Evolutionary conservation across 495 filamentous ascomycete genomes (phyloP).

Genomic region (Pseudevernia furfuracea): DNA sequence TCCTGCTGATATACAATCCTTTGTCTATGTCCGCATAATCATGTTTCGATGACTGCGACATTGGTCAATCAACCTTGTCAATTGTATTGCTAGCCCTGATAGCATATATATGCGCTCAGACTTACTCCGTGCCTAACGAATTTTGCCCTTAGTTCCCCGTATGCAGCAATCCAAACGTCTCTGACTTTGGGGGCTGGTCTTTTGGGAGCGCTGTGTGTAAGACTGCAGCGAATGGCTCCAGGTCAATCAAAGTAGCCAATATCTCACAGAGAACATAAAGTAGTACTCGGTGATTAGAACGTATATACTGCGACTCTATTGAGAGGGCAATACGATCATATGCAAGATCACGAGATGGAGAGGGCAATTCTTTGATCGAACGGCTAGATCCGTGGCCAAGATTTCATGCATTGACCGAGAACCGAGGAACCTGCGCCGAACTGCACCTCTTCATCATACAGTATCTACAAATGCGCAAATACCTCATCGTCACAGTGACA

Average conservation of each 20-base stretch:
- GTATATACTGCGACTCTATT: neutral
- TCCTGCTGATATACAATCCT: neutral
- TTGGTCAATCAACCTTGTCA: neutral
- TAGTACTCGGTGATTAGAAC: neutral
- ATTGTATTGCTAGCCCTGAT: neutral
- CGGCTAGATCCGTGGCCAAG: too few species aligned
- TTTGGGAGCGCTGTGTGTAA: neutral
- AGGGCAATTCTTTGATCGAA: neutral
- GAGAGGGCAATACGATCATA: neutral
- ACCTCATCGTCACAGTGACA: too few species aligned
- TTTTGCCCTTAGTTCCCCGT: neutral
- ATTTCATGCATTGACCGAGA: neutral
- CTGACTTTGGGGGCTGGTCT: neutral
- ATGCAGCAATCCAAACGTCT: neutral
- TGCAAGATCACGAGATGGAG: neutral
- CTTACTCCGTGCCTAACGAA: neutral
- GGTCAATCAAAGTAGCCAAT: neutral
- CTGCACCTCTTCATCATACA: too few species aligned
- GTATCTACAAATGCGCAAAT: too few species aligned
- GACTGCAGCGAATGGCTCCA: neutral
- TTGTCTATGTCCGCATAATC: constrained; percentile 7
- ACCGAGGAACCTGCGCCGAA: too few species aligned
- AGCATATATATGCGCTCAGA: neutral
- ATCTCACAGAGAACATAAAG: neutral
- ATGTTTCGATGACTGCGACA: constrained; percentile 6